Percentiles rank a stretch among this genome's conserved stretches.
phyloP scores from a whole-genome alignment of 768 basidiomycete genomes.

The Gymnopilus dilepis region DNA sequence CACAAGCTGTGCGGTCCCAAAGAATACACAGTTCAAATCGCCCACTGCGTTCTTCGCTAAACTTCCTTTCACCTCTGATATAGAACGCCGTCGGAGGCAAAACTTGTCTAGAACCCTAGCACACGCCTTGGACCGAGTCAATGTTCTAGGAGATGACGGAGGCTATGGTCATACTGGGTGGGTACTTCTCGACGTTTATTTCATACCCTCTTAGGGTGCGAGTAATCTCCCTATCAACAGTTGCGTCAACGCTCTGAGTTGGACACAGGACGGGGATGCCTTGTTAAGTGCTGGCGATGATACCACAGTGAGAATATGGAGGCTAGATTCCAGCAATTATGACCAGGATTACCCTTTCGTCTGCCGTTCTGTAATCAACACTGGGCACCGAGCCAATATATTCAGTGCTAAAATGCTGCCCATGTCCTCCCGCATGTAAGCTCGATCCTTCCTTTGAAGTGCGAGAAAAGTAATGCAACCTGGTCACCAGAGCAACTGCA shows the following conservation, averaged over 20 bases:
- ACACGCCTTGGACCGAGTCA: slow-evolving; percentile 63
- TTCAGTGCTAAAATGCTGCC: slow-evolving; percentile 86
- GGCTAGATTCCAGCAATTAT: slow-evolving; percentile 54
- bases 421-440: slow-evolving; percentile 77
- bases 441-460: slow-evolving; percentile 17
- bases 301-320: slow-evolving; percentile 81
- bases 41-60: slow-evolving; percentile 7
- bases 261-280: slow-evolving; percentile 69
- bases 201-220: not conserved
- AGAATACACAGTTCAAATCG: not conserved
- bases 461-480: not conserved
- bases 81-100: slow-evolving; percentile 33
- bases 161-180: slow-evolving; percentile 70
- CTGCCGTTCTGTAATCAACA: slow-evolving; percentile 71
- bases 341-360: slow-evolving; percentile 63
- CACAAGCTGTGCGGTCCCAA: not conserved
- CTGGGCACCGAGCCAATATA: slow-evolving; percentile 84
- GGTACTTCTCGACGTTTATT: slow-evolving; percentile 9
- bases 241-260: slow-evolving; percentile 80
- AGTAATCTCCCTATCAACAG: slow-evolving; percentile 35
- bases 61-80: slow-evolving; percentile 26
- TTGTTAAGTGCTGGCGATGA: slow-evolving; percentile 79
- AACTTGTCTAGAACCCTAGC: slow-evolving; percentile 32
- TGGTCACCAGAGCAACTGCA: slow-evolving; percentile 60
- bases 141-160: slow-evolving; percentile 67